Base-by-base conservation (phyloP, 2,329 filamentous ascomycete species). In the Penicillium janthinellum region DNA sequence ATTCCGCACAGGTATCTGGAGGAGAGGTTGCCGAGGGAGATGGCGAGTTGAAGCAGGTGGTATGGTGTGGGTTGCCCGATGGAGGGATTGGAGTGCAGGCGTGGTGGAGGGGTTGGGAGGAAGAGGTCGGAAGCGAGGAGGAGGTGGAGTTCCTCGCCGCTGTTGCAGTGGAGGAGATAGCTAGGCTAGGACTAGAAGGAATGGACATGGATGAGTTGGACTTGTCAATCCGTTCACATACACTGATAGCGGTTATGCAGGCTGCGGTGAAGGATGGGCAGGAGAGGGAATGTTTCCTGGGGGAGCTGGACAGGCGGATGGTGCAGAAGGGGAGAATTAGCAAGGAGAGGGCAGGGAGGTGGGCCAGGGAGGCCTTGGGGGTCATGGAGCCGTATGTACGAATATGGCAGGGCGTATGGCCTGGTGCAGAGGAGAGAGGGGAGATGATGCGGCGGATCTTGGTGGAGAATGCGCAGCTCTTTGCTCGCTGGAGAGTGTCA, bases 391-490 rank as follows among this genome's bases (percentile, higher is more conserved):
- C 64, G 22, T 68, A 68, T 61, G 50, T 65, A 22, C 41, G 60
- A 3, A 41, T 56, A 64, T 68, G 62, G 64, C 28, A 66, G 56
- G 62, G 64, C 7, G 57, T 60, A 44, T 66, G 64, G 64, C 64
- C 62, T 57, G 58, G 48, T 58, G 31, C 49, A 64, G 62, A 62
- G 53, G 59, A 62, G 58, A 64, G 64, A 49, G 57, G 53, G 37
- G 20, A 65, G 61, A 56, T 64, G 48, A 58, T 68, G 38, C 61
- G 48, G 64, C 64, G 22, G 58, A 68, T 68, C 57, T 60, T 68
- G 58, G 55, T 66, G 53, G 66, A 68, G 56, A 66, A 68, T 65
- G 59, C 48, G 54, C 66, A 68, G 61, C 66, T 68, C 54, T 66
- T 68, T 68, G 66, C 64, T 58, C 54, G 64, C 20, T 68, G 64